Evolutionary conservation across 2,329 filamentous ascomycete species (phyloP).

Genomic region (Aureobasidium sp.): DNA sequence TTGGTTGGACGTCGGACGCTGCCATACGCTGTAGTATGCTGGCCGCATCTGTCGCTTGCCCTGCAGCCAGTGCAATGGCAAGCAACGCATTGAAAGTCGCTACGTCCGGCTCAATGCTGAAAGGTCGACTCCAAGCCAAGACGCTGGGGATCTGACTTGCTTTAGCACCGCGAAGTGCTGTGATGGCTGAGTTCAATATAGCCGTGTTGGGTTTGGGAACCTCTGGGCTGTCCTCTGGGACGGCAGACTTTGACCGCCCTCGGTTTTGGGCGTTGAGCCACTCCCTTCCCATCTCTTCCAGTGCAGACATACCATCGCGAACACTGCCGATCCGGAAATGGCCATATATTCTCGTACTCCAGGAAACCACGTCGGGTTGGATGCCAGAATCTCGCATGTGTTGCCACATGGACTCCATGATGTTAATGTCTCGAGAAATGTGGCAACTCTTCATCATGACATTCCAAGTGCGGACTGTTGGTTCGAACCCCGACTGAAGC

Average conservation of each 20-base stretch:
- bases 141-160: slow-evolving; percentile 44
- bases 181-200: slow-evolving; percentile 62
- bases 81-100: slow-evolving; percentile 25
- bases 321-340: slow-evolving; percentile 50
- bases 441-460: slow-evolving; percentile 65
- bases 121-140: slow-evolving; percentile 37
- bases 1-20: slow-evolving; percentile 37
- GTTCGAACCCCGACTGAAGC: slow-evolving; percentile 45
- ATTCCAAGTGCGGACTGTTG: slow-evolving; percentile 60
- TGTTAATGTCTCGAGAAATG: slow-evolving; percentile 48
- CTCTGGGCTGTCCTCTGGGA: neutral
- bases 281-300: slow-evolving; percentile 56
- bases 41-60: slow-evolving; percentile 22
- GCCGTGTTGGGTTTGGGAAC: slow-evolving; percentile 53
- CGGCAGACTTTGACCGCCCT: neutral
- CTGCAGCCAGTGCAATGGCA: slow-evolving; percentile 22
- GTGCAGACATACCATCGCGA: slow-evolving; percentile 50
- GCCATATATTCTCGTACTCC: slow-evolving; percentile 62
- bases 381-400: slow-evolving; percentile 51
- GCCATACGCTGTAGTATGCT: slow-evolving; percentile 35
- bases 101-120: slow-evolving; percentile 26
- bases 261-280: slow-evolving; percentile 41
- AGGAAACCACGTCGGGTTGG: slow-evolving; percentile 55
- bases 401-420: slow-evolving; percentile 59
- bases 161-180: slow-evolving; percentile 49